Base-by-base conservation (phyloP, 1,284 basidiomycete genomes). In the Boletus holoroseus region DNA sequence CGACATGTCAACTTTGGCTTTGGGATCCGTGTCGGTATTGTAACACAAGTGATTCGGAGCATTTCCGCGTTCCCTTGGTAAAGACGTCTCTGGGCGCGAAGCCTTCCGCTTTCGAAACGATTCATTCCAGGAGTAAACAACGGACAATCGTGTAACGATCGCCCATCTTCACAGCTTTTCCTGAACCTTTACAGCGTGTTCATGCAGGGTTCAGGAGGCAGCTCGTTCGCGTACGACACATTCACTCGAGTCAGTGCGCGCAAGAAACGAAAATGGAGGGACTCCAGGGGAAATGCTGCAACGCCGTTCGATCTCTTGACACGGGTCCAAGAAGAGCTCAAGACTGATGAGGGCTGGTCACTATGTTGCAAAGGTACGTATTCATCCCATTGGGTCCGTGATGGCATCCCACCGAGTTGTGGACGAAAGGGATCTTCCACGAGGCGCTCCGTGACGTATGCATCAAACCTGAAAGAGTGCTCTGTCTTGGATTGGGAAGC, bases 401-500 rank as follows among this genome's bases (percentile, higher is more conserved):
- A 28, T 15, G 43, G 43, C 12, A 38, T 44, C 20, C 20, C 26
- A 36, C 28, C 37, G 32, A 31, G 6, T 7, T 30, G 16, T 51
- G 47, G 48, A 34, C 49, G 49, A 54, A 55, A 76, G 75, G 67
- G 50, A 55, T 64, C 15, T 50, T 76, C 38, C 66, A 63, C 39
- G 64, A 68, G 44, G 63, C 68, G 22, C 56, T 76, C 26, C 43
- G 51, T n/a, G 55, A 51, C n/a, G 47, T 53, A 49, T 42, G 52
- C 50, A 41, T 56, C 50, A 27, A 57, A 48, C 55, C 63, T 53
- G 50, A 55, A 55, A 59, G 55, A 26, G 62, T 74, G 36, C 66
- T 88, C 43, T 88, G 86, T 66, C 75, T 88, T 15, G 85, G 85
- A 18, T 71, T 88, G 32, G 85, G 85, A 50, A 85, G 82, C 64